Conservation (phyloP, 495 filamentous ascomycete genomes). For the Trichocladium uniseriatum region DNA sequence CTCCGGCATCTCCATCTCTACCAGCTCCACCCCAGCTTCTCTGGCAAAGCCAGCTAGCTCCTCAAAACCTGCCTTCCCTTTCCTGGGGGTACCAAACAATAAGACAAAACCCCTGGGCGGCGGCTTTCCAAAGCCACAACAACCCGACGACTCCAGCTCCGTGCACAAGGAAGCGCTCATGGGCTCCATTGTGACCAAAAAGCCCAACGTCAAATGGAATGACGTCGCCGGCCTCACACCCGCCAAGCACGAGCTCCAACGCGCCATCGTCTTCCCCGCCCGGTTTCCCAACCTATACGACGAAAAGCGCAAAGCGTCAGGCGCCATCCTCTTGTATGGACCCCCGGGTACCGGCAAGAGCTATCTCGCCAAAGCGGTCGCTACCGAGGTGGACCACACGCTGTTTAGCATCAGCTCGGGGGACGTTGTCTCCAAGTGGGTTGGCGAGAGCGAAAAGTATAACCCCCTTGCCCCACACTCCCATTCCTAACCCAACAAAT, state of each 20-base stretch:
- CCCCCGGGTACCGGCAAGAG: constrained; percentile 91
- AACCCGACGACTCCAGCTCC: neutral
- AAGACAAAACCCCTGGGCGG: neutral
- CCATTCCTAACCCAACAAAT: too few relatives aligned
- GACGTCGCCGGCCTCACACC: constrained; percentile 85
- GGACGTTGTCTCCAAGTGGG: constrained; percentile 91
- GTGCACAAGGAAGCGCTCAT: constrained; percentile 1
- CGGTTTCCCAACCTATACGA: constrained; percentile 90
- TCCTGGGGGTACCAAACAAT: neutral
- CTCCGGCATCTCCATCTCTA: neutral
- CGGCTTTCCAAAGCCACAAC: neutral
- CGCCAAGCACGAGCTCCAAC: constrained; percentile 89
- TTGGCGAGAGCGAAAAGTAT: constrained; percentile 90
- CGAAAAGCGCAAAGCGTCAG: constrained; percentile 93
- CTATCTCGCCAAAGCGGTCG: constrained; percentile 78
- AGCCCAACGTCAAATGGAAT: constrained; percentile 89
- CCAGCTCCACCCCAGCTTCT: neutral
- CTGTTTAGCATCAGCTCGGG: constrained; percentile 70
- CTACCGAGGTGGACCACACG: constrained; percentile 16
- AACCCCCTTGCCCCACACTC: constrained; percentile 30
- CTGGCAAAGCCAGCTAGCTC: neutral
- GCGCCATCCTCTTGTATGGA: constrained; percentile 87
- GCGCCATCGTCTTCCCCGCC: constrained; percentile 87
- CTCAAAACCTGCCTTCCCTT: neutral
- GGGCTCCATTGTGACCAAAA: constrained; percentile 77